Percentiles rank a stretch among this genome's conserved stretches.
These are phyloP conservation scores for Elaeagnus macrophylla DNA, from an alignment of 306 rosid genomes.

Conservation along the genomic window DNA sequence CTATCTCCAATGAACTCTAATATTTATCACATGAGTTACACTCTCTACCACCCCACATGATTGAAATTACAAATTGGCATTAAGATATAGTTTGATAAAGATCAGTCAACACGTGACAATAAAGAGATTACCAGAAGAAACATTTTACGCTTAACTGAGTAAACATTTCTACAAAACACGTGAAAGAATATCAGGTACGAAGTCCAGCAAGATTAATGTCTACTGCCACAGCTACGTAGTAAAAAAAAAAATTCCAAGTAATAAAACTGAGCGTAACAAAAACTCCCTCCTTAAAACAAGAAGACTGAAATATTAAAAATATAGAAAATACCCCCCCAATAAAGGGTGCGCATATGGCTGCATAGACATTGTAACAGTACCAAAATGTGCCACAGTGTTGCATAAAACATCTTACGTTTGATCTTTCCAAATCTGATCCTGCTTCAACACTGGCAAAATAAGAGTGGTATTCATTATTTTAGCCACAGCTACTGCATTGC, in stretches of 20 bases:
- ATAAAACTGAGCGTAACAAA: background rate
- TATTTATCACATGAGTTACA: too few species aligned
- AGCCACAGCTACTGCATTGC: slow-evolving; percentile 99
- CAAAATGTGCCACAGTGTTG: too few species aligned
- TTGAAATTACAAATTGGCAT: too few species aligned
- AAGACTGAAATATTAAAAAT: too few species aligned
- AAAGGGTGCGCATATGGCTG: too few species aligned
- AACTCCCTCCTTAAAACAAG: background rate
- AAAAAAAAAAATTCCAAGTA: background rate
- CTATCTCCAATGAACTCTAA: too few species aligned
- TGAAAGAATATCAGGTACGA: background rate
- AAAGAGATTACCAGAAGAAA: too few species aligned
- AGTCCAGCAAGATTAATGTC: background rate
- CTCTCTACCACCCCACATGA: too few species aligned
- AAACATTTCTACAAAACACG: background rate
- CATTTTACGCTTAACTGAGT: background rate
- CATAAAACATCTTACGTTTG: slow-evolving; percentile 62
- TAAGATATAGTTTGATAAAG: too few species aligned
- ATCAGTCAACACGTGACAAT: too few species aligned
- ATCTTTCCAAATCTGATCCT: slow-evolving; percentile 99
- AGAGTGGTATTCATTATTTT: slow-evolving; percentile 95
- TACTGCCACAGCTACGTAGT: background rate
- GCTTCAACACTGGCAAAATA: slow-evolving; percentile 93
- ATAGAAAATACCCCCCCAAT: too few species aligned
- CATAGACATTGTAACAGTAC: too few species aligned